A percentile compares a stretch with the other conserved stretches of the same genome.
Evolutionary conservation across 805 yeast genomes (phyloP).

Genomic region (Pichia scutulata): DNA sequence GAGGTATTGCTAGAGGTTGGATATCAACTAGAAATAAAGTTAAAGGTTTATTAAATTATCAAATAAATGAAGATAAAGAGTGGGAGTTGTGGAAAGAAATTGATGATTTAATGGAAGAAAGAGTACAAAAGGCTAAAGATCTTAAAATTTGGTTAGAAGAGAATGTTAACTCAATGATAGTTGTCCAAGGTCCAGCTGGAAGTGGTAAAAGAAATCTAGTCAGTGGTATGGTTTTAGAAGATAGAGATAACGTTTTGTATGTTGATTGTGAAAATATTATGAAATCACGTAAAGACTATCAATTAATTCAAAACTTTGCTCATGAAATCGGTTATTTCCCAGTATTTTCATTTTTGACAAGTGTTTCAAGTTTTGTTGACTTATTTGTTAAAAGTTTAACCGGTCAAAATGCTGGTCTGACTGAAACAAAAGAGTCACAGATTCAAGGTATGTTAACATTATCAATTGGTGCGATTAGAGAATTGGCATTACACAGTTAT

Average conservation of each 20-base stretch:
- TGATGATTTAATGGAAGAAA: conserved; percentile 53
- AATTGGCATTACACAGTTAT: conserved; percentile 45
- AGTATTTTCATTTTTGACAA: conserved; percentile 85
- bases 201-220: conserved; percentile 87
- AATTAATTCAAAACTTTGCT: conserved; percentile 61
- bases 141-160: conserved; percentile 76
- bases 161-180: conserved; percentile 82
- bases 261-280: conserved; percentile 74
- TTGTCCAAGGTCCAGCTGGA: conserved; percentile 89
- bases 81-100: conserved; percentile 16
- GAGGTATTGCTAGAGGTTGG: conserved; percentile 29
- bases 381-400: conserved; percentile 82
- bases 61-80: conserved; percentile 10
- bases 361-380: conserved; percentile 71
- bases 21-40: conserved; percentile 22
- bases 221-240: conserved; percentile 53
- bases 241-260: conserved; percentile 53
- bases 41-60: conserved; percentile 17
- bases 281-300: conserved; percentile 67
- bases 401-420: conserved; percentile 87
- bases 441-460: conserved; percentile 72
- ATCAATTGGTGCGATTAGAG: conserved; percentile 65
- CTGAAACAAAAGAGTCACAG: conserved; percentile 77
- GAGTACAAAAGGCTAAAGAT: conserved; percentile 60
- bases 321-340: conserved; percentile 85